Evolutionary conservation across 768 basidiomycete genomes (phyloP), one percentile per base, ranked within the genome.

Genomic region (Amanita rimosa): DNA sequence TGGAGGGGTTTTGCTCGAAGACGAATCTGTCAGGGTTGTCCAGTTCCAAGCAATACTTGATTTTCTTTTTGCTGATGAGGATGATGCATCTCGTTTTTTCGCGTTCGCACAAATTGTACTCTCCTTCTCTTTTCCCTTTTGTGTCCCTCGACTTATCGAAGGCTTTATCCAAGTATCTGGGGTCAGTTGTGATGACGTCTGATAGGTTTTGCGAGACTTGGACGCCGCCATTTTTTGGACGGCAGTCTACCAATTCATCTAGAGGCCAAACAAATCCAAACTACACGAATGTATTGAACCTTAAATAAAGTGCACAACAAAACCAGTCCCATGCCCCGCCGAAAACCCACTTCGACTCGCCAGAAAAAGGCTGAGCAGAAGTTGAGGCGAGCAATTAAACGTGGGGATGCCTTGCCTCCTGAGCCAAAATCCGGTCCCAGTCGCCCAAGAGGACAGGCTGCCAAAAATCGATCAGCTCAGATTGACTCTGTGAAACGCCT

Each of bases 371-470:
- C 76, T 1, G 76, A 86, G 50, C 72, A 81, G 6, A 79, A 88
- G 60, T 73, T 81, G 43, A 89, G 87, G 57, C 83, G 91, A 19
- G 91, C 92, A 3, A 65, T 85, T 27, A 94, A 94, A 62, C 81
- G 90, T 27, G 91, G 87, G 3, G 87, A 88, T 53, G 62, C 70
- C 3, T 65, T 71, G 11, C 53, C 70, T 19, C 55, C 69, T 42
- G 67, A 72, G 36, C 58, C 64, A 49, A 62, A 60, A 19, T 58
- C 62, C 48, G 59, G 55, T 34, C 57, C 24, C 57, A 47, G 55
- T 64, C 44, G 62, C 8, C n/a, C 17, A 14, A 35, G 40, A 24
- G n/a, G 21, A 29, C 40, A 49, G 40, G 29, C 33, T 1, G 22
- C 39, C 8, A 49, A 26, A n/a, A 33, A n/a, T 34, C 41, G 41